These are phyloP conservation scores for Nannochloropsis oceanica DNA, from an alignment of 108 stramenopile genomes.

Conservation along the genomic window DNA sequence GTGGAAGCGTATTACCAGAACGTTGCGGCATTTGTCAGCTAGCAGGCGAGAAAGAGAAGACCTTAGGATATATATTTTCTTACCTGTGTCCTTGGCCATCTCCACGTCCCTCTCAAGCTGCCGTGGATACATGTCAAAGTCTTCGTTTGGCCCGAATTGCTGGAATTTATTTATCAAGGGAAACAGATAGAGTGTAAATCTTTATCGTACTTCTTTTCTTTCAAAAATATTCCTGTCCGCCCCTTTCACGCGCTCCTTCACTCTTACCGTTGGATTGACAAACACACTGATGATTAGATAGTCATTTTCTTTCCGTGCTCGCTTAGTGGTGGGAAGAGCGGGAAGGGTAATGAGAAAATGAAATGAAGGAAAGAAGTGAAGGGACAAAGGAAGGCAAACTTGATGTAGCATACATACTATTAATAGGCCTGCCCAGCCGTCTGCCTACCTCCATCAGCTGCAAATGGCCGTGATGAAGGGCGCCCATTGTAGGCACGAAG, in stretches of 20 bases:
- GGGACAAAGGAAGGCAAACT: no score
- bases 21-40: background rate
- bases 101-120: constrained; percentile 62
- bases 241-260: no score
- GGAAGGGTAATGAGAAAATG: no score
- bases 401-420: no score
- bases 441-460: constrained; percentile 4
- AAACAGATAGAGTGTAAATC: no score
- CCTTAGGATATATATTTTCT: background rate
- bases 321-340: constrained; percentile 56
- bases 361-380: no score
- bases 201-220: no score
- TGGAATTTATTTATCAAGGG: background rate
- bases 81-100: constrained; percentile 27
- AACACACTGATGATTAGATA: constrained; percentile 75
- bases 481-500: constrained; percentile 97
- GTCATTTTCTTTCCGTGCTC: constrained; percentile 61
- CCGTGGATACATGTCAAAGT: constrained; percentile 84
- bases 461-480: constrained; percentile 67
- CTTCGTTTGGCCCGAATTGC: constrained; percentile 83
- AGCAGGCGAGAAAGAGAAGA: background rate
- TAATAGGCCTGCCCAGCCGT: no score
- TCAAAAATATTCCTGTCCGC: no score
- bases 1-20: background rate
- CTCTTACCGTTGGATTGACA: constrained; percentile 67